Base-by-base conservation (phyloP, 176 grass and related monocot species). In the Oryza rufipogon region DNA sequence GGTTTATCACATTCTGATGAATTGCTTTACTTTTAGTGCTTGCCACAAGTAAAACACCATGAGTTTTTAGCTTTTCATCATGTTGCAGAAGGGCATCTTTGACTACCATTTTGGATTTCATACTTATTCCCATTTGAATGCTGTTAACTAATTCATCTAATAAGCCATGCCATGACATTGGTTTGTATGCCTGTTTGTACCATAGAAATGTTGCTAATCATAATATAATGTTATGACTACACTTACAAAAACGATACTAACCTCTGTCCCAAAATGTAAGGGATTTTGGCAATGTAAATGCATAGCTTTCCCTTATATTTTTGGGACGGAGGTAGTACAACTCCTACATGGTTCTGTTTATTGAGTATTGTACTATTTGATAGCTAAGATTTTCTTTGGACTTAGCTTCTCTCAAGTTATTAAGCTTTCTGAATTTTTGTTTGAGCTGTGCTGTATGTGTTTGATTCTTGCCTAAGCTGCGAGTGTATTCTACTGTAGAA, bases 361-460 rank as follows among this genome's bases (percentile, higher is more conserved):
- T 83, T 65, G 42, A 44, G 42, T 44, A 9, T 44, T 44, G 46
- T 83, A 73, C 54, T 64, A 58, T 28, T 44, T 33, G 51, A 4
- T 72, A 22, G 11, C 4, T 28, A 51, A 28, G 49, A 39, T 83
- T 74, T 72, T 39, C 9, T 64, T 71, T 82, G 7, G 28, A 48
- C 81, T 56, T 81, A 48, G 23, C 5, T 9, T 23, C 10, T 68
- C 6, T 36, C 39, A 70, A 34, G 34, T 71, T 71, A 20, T 47
- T 71, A 56, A 86, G 32, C 45, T 56, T 89, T 81, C 54, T 71
- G 60, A 81, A 71, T 15, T 75, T 76, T 12, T 54, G 45, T 39
- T 74, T 32, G 28, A 30, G 64, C 16, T 85, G 48, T 77, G 14
- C 34, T 56, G 58, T n/a, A 28, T 48, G 20, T 54, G 11, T 66